These are phyloP conservation scores for Trametes sp. DNA, from an alignment of 1,284 basidiomycete species.

Conservation along the genomic window DNA sequence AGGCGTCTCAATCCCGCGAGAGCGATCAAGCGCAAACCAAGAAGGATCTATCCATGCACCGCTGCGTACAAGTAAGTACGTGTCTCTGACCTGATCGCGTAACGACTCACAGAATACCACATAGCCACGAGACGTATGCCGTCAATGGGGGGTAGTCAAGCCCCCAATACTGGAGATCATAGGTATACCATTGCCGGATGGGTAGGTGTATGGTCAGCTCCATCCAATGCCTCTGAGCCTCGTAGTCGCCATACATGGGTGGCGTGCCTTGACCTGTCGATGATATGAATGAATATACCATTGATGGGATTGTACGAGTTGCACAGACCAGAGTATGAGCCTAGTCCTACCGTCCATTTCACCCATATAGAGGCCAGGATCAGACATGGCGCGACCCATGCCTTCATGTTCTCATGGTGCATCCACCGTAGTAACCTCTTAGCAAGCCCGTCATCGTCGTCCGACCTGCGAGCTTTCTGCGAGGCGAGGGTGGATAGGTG, in stretches of 20 bases:
- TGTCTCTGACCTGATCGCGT: neutral
- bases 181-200: slow-evolving; percentile 81
- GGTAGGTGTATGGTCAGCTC: slow-evolving; percentile 85
- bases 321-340: slow-evolving; percentile 82
- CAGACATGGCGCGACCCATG: slow-evolving; percentile 61
- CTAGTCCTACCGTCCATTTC: slow-evolving; percentile 75
- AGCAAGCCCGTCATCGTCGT: slow-evolving; percentile 56
- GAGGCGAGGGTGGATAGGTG: slow-evolving; percentile 23
- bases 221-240: slow-evolving; percentile 96
- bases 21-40: slow-evolving; percentile 79
- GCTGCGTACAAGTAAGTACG: slow-evolving; percentile 46
- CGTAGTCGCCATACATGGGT: slow-evolving; percentile 91
- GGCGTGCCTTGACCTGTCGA: slow-evolving; percentile 68
- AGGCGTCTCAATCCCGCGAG: slow-evolving; percentile 79
- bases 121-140: slow-evolving; percentile 86
- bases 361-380: slow-evolving; percentile 62
- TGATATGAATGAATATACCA: slow-evolving; percentile 11
- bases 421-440: slow-evolving; percentile 78
- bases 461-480: slow-evolving; percentile 33
- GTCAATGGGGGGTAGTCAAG: slow-evolving; percentile 94
- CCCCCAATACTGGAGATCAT: slow-evolving; percentile 91
- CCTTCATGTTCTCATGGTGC: slow-evolving; percentile 69
- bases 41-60: slow-evolving; percentile 71
- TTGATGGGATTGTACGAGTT: slow-evolving; percentile 13
- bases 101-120: slow-evolving; percentile 61